These are phyloP conservation scores for Besnoitia besnoiti DNA, from an alignment of 169 alveolate genomes.

Conservation along the genomic window DNA sequence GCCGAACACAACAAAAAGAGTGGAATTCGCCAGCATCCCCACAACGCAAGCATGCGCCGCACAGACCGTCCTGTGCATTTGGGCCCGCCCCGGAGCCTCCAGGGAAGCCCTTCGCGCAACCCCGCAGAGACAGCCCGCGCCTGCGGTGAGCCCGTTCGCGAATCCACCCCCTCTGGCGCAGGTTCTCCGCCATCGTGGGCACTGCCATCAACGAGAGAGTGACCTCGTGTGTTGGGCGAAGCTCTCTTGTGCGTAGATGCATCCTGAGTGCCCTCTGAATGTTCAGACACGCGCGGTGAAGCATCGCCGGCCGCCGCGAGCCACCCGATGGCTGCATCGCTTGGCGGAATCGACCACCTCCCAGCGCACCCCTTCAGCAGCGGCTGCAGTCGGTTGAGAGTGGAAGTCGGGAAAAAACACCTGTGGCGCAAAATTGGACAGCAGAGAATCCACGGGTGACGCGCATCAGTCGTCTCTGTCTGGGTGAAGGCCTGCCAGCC, in stretches of 20 bases:
- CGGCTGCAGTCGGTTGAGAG: not conserved
- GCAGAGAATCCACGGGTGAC: too few relatives aligned
- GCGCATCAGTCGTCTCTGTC: too few relatives aligned
- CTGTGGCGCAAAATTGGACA: too few relatives aligned
- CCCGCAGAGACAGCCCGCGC: not conserved
- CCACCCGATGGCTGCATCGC: not conserved
- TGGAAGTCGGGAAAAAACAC: conserved; percentile 44
- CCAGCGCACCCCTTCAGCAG: not conserved
- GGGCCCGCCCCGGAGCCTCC: not conserved
- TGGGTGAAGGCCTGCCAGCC: too few relatives aligned
- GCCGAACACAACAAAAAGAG: not conserved
- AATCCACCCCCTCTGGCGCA: not conserved
- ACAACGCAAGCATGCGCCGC: not conserved
- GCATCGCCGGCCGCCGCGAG: too few relatives aligned
- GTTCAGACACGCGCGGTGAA: too few relatives aligned
- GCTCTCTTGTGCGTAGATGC: too few relatives aligned
- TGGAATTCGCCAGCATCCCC: not conserved
- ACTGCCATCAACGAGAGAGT: too few relatives aligned
- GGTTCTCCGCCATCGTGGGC: not conserved
- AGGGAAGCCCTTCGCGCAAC: not conserved
- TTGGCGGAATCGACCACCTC: not conserved
- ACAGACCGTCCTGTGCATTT: not conserved
- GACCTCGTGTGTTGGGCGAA: too few relatives aligned
- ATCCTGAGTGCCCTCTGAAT: too few relatives aligned
- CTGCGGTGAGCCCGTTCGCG: not conserved